Conservation (phyloP, 73 alveolate genomes). For the Paramecium pentaurelia region DNA sequence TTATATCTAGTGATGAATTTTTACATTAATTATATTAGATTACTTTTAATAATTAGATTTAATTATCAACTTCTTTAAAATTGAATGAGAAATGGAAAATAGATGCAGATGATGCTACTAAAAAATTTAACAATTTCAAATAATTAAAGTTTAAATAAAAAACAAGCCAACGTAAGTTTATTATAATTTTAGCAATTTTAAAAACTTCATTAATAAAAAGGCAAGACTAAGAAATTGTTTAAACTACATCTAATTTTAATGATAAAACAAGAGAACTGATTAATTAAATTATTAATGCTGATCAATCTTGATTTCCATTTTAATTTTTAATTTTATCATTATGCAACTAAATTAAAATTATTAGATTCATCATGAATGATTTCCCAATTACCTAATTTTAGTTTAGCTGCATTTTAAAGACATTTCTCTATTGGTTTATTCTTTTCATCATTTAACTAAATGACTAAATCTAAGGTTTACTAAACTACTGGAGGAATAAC, state of each 20-base stretch:
- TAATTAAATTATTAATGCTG: background rate
- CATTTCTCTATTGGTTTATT: constrained; percentile 22
- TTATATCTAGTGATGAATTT: constrained; percentile 38
- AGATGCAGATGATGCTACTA: constrained; percentile 18
- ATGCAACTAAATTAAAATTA: background rate
- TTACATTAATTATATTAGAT: constrained; percentile 31
- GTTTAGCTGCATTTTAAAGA: background rate
- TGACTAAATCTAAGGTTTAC: background rate
- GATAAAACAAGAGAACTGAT: background rate
- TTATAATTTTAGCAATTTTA: background rate
- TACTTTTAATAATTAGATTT: background rate
- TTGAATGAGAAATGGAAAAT: constrained; percentile 39
- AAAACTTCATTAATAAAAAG: background rate
- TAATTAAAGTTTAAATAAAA: background rate
- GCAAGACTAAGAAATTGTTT: background rate
- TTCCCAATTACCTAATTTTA: constrained; percentile 12
- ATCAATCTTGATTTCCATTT: background rate
- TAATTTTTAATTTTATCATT: background rate
- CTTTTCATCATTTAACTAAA: background rate
- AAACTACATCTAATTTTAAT: background rate
- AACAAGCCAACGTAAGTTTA: background rate
- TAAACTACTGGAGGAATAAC: constrained; percentile 42
- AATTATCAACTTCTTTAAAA: background rate
- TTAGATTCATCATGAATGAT: background rate
- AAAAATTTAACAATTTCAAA: background rate